A percentile compares a stretch with the other conserved stretches of the same genome.
Evolutionary conservation across 2,329 filamentous ascomycete genomes (phyloP).

Genomic region (Nannizzia gypsea): DNA sequence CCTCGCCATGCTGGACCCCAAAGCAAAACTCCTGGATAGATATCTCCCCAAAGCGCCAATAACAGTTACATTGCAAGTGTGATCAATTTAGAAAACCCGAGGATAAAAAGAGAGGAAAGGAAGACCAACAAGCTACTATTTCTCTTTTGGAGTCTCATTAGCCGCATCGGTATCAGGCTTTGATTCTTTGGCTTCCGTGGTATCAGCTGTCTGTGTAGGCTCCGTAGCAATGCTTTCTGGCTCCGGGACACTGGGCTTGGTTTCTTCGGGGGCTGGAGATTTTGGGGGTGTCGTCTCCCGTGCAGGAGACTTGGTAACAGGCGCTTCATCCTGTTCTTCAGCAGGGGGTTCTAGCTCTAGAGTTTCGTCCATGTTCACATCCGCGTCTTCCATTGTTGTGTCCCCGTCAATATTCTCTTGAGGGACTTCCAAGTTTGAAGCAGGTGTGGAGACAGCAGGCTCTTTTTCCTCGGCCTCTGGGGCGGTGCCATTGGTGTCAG

Average conservation of each 20-base stretch:
- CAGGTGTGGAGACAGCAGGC: constrained; percentile 21
- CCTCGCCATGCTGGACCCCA: constrained; percentile 10
- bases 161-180: constrained; percentile 11
- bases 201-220: constrained; percentile 3
- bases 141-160: constrained; percentile 9
- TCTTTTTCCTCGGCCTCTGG: constrained; percentile 21
- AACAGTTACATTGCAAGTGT: background rate
- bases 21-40: constrained; percentile 5
- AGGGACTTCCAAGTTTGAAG: constrained; percentile 17
- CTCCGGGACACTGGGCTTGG: constrained; percentile 6
- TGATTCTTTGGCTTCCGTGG: constrained; percentile 11
- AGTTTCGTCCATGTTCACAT: constrained; percentile 13
- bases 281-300: constrained; percentile 14
- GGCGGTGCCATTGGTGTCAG: constrained; percentile 23
- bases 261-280: constrained; percentile 15
- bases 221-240: background rate
- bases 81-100: background rate
- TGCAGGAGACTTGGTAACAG: constrained; percentile 11
- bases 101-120: background rate
- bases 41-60: constrained; percentile 8
- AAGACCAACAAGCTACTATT: constrained; percentile 8
- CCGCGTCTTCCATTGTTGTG: constrained; percentile 30
- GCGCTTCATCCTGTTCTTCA: constrained; percentile 15
- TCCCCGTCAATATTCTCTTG: constrained; percentile 24
- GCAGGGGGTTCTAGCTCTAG: constrained; percentile 4